Conservation (phyloP, 306 rosid species). For the Mimosa pudica region DNA sequence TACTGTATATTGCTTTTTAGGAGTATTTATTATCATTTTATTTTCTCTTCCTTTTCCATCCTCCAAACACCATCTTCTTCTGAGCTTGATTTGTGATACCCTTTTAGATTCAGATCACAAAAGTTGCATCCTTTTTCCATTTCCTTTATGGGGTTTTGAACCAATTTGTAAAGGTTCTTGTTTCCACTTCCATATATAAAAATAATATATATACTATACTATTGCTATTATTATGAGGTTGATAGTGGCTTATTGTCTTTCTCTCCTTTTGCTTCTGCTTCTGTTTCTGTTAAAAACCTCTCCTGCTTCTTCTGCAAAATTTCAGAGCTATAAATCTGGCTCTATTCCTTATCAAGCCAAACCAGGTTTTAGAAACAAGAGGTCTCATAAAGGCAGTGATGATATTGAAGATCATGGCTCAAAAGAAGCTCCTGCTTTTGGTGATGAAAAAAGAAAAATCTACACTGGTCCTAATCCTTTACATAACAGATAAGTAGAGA, state of each 20-base stretch:
- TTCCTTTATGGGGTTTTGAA: slow-evolving; percentile 49
- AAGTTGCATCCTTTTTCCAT: slow-evolving; percentile 26
- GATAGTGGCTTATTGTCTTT: slow-evolving; percentile 46
- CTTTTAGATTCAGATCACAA: slow-evolving; percentile 46
- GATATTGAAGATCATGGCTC: slow-evolving; percentile 14
- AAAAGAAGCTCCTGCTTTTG: slow-evolving; percentile 37
- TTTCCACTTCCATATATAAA: slow-evolving; percentile 41
- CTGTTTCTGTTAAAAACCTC: slow-evolving; percentile 38
- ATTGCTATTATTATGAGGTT: slow-evolving; percentile 32
- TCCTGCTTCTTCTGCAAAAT: slow-evolving; percentile 37
- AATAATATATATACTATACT: background rate
- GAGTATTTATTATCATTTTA: background rate
- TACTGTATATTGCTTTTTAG: background rate
- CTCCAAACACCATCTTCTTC: slow-evolving; percentile 3
- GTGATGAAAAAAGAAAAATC: slow-evolving; percentile 65
- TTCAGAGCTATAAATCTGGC: slow-evolving; percentile 41
- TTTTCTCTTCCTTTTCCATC: background rate
- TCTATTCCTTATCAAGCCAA: slow-evolving; percentile 33
- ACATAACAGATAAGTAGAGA: slow-evolving; percentile 60
- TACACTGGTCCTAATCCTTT: slow-evolving; percentile 80
- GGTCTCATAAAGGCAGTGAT: slow-evolving; percentile 31
- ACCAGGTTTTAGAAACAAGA: slow-evolving; percentile 31
- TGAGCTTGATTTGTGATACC: slow-evolving; percentile 29
- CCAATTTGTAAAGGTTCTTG: slow-evolving; percentile 22
- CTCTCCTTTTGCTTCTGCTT: slow-evolving; percentile 39